Percentiles rank a stretch among this genome's conserved stretches.
phyloP scores from a whole-genome alignment of 2,329 filamentous ascomycete genomes.

The Fusarium longipes region DNA sequence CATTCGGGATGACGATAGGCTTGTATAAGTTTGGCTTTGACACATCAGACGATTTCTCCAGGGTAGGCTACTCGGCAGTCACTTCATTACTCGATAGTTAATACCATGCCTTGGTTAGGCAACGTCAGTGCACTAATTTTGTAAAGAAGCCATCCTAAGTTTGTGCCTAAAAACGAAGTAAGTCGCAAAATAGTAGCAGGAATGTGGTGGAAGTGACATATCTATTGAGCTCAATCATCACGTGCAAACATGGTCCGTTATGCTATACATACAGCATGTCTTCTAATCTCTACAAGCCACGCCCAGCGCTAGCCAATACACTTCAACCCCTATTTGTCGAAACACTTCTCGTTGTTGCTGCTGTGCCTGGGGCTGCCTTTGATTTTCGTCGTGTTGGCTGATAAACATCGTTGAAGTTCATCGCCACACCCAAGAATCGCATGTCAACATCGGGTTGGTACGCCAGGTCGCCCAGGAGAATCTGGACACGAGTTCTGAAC shows the following conservation, averaged over 20 bases:
- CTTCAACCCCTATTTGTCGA: slow-evolving; percentile 46
- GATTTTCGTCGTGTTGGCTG: slow-evolving; percentile 76
- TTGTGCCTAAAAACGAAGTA: not conserved
- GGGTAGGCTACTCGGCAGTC: not conserved
- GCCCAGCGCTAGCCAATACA: slow-evolving; percentile 5
- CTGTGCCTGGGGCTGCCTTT: slow-evolving; percentile 49
- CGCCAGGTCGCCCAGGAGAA: slow-evolving; percentile 87
- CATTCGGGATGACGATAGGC: no score
- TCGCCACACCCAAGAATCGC: slow-evolving; percentile 93
- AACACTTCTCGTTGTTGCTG: slow-evolving; percentile 36
- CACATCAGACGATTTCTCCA: not conserved
- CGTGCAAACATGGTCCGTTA: slow-evolving; percentile 4
- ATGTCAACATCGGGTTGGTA: slow-evolving; percentile 96
- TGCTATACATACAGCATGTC: slow-evolving; percentile 9
- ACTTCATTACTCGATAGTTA: no score
- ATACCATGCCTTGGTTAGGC: no score
- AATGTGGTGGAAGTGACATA: not conserved
- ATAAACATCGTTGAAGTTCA: slow-evolving; percentile 99
- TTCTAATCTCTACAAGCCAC: slow-evolving; percentile 2
- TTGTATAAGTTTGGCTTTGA: not conserved
- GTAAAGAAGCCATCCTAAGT: not conserved
- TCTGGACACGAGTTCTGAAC: slow-evolving; percentile 81
- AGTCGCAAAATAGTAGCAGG: not conserved
- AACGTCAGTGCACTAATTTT: not conserved
- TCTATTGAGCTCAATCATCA: slow-evolving; percentile 10